Evolutionary conservation across 352 stramenopile genomes (phyloP), one percentile per base, ranked within the genome.

Genomic region (Globisporangium takayamanum): DNA sequence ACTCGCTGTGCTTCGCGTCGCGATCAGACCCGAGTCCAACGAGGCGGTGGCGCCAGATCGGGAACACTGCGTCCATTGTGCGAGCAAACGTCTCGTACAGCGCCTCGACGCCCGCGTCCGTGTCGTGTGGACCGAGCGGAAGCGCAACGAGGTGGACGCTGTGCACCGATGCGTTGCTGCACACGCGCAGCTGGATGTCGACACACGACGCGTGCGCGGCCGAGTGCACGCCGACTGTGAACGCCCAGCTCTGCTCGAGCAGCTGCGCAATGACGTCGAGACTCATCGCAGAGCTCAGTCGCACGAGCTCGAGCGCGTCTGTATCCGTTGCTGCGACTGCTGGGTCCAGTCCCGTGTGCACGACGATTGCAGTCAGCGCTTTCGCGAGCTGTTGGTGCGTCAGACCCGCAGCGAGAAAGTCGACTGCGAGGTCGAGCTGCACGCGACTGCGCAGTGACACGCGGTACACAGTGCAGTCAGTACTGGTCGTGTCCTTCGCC

Each of bases 121-220:
- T 65, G 33, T 39, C 33, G 33, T 39, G 33, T 39, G 33, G 5
- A 10, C 33, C 33, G 2, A 59, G 42, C 5, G 72, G 72, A n/a
- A 84, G 68, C 50, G 69, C 66, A 20, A 80, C 33, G 2, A 84
- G 20, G 46, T 84, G 72, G 20, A 84, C 56, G 22, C 81, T 76
- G 42, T 69, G 60, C 6, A 86, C 62, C 26, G 57, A 55, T 1
- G 56, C 67, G 18, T 41, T 48, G 49, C 57, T 53, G 45, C 72
- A 77, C 37, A 81, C 57, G n/a, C 74, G 76, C 33, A 82, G 41
- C 12, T 68, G 73, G 46, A 86, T 73, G 20, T 77, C 72, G 22
- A 84, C 48, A 36, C 69, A 76, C 37, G 49, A 15, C 8, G 74
- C 72, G 11, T 70, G 62, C 50, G 73, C 48, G 3, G n/a, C 56